Base-by-base conservation (phyloP, 2,329 filamentous ascomycete genomes). In the Orbilia oligospora region DNA sequence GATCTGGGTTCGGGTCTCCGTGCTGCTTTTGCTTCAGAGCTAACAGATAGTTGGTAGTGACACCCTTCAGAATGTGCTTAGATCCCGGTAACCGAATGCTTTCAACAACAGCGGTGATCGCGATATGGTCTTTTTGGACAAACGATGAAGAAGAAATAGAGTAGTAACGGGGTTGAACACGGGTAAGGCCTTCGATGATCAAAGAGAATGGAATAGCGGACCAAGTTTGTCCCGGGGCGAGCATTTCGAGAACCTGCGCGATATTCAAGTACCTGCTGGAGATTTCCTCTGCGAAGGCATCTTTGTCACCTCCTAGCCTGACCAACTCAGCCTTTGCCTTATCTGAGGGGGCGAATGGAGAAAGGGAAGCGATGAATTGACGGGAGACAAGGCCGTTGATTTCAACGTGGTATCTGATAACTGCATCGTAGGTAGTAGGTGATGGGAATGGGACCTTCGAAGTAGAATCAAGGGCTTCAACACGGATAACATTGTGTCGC, bases 401-500 rank as follows among this genome's bases (percentile, higher is more conserved):
- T 86, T 99, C 97, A 87, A 99, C 92, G 86, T 99, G 95, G 86
- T 97, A 99, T 81, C 96, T 93, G 76, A 93, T 87, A 80, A 95
- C 93, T 73, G 95, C 92, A 85, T 98, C 95, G 85, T 95, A 98
- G 1, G 96, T 99, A 16, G 96, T 98, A 5, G 96, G 96, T 4
- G 94, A 94, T 18, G 97, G 97, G 87, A 99, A 98, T 6, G 96
- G 96, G 55, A 99, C 94, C 87, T 97, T 98, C 81, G 96, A 94
- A 8, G 96, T 98, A 51, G 94, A 91, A 85, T 99, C 97, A 48
- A 97, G 89, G 75, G 93, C 91, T 87, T 97, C 97, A 84, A 99
- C 91, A 80, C 89, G 90, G 84, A 99, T 91, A 72, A 98, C 95
- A 0, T 88, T 88, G 85, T 97, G 86, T 78, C 91, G 90, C 87